These are phyloP conservation scores for Lichtheimia ornata DNA, from an alignment of 371 early-diverging fungal species.

Conservation along the genomic window DNA sequence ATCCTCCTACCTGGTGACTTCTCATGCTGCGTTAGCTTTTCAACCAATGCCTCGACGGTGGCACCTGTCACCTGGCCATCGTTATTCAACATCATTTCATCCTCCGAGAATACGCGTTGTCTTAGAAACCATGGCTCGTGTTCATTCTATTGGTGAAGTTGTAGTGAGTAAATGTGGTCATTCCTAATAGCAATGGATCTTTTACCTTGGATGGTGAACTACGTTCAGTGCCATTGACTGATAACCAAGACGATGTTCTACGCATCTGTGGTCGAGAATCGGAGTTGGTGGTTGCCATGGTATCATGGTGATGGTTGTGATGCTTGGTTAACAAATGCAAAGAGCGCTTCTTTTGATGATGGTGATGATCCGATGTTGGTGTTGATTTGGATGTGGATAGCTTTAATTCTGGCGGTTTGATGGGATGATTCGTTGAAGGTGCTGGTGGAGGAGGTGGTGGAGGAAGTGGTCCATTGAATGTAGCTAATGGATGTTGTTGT, in stretches of 20 bases:
- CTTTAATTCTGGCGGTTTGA: constrained; percentile 9
- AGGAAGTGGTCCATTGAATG: constrained; percentile 4
- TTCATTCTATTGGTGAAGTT: background rate
- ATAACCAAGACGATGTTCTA: constrained; percentile 8
- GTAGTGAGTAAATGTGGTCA: background rate
- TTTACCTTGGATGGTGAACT: background rate
- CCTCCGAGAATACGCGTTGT: constrained; percentile 52
- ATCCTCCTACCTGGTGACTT: constrained; percentile 41
- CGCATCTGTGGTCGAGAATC: constrained; percentile 8
- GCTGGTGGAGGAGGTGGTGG: constrained; percentile 5
- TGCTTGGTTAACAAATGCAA: too few relatives aligned
- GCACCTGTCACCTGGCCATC: constrained; percentile 91
- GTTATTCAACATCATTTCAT: constrained; percentile 79
- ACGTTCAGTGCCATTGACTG: background rate
- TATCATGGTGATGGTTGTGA: too few relatives aligned
- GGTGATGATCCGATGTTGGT: constrained; percentile 12
- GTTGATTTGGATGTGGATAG: constrained; percentile 19
- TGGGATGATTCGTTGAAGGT: too few relatives aligned
- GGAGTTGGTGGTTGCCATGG: too few relatives aligned
- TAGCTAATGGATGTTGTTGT: background rate
- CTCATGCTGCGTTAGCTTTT: constrained; percentile 89
- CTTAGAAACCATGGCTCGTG: constrained; percentile 67
- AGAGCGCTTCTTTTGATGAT: background rate
- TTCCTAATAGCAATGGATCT: too few relatives aligned
- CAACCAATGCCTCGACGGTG: constrained; percentile 79